Base-by-base conservation (phyloP, 106 monocot species). In the Triglochin maritima region DNA sequence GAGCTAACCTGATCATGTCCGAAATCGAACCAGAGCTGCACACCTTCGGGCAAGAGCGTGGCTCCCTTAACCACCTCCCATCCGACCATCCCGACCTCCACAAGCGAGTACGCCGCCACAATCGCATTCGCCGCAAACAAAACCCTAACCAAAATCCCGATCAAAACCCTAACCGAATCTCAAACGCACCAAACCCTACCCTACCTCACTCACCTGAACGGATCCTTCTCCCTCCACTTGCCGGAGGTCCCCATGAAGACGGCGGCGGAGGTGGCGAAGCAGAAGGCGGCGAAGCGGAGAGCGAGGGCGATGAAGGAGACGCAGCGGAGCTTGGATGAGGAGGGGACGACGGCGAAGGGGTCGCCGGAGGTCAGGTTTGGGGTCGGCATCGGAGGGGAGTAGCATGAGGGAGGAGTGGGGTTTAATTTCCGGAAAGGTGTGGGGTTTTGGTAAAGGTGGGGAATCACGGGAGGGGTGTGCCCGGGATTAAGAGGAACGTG, bases 21-120 rank as follows among this genome's bases (percentile, higher is more conserved):
- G 87, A 96, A 96, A 69, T 96, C 95, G 85, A 96, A 88, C 90
- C 95, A 96, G 81, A 96, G 85, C 78, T 96, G 95, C 14, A 90
- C 4, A 9, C 81, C 4, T 57, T 91, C 83, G 13, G 95, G 95
- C 48, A 96, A 83, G 46, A 75, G 74, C 2, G 95, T 96, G 67
- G 74, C 49, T 3, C 79, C 87, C 44, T 71, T 75, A 46, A 90
- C 70, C 49, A 91, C 78, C 79, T 90, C 90, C 81, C 83, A 86
- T 9, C 83, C 56, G 9, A 87, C 66, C 4, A 71, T 81, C 29
- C 63, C 74, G 72, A 81, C 77, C 76, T 90, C 85, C 57, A 82
- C 49, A 71, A 91, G 47, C 64, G 90, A 96, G 69, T 96, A 96
- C 43, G 80, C 60, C 69, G 90, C 78, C 13, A 88, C 85, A 76